Percentiles rank a stretch among this genome's conserved stretches.
Evolutionary conservation across 805 yeast species (phyloP).

Genomic region (Candida takata): DNA sequence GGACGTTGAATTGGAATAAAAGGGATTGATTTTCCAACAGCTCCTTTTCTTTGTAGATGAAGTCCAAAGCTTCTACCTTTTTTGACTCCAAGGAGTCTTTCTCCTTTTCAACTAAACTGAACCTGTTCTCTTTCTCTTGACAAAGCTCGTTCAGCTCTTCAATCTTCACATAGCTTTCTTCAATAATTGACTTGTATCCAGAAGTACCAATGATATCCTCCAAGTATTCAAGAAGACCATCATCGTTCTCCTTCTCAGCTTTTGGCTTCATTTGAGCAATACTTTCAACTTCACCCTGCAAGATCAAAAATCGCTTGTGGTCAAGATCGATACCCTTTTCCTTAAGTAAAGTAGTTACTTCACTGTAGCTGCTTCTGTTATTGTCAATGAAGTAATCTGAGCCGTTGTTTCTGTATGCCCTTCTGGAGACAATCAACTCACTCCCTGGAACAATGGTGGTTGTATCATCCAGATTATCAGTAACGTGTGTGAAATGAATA

Average conservation of each 20-base stretch:
- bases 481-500: conserved; percentile 73
- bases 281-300: conserved; percentile 97
- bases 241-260: conserved; percentile 87
- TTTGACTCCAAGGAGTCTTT: conserved; percentile 53
- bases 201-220: conserved; percentile 98
- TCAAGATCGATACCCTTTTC: conserved; percentile 88
- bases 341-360: conserved; percentile 67
- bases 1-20: conserved; percentile 46
- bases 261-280: conserved; percentile 99
- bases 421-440: conserved; percentile 64
- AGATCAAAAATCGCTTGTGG: conserved; percentile 87
- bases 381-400: conserved; percentile 76
- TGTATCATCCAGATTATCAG: conserved; percentile 46
- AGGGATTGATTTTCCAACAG: conserved; percentile 46
- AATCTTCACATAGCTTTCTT: conserved; percentile 48
- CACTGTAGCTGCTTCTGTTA: conserved; percentile 61
- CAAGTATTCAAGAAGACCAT: conserved; percentile 86
- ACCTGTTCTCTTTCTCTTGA: conserved; percentile 71
- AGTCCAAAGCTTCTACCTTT: conserved; percentile 63
- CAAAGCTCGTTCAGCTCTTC: conserved; percentile 78
- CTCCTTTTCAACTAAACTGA: conserved; percentile 74
- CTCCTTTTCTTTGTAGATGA: conserved; percentile 56
- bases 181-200: conserved; percentile 70
- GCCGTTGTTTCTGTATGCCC: conserved; percentile 66
- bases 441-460: conserved; percentile 43